Evolutionary conservation across 1,284 basidiomycete species (phyloP).

Genomic region (Trichosporon sp.): DNA sequence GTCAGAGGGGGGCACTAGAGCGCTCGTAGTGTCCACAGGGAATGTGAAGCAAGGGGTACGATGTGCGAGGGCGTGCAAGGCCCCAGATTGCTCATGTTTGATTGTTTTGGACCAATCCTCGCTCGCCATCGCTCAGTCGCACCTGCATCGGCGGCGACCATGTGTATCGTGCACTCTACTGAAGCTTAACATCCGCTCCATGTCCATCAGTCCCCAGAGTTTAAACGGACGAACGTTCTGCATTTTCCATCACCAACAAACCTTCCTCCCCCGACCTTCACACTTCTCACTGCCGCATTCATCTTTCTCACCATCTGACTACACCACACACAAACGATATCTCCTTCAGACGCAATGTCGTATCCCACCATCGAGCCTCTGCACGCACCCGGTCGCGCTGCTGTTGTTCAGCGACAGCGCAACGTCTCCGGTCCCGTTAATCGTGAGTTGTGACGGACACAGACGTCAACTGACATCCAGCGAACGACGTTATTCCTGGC

Average conservation of each 20-base stretch:
- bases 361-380: conserved; percentile 60
- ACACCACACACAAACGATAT: not conserved
- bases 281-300: not conserved
- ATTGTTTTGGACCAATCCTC: not conserved
- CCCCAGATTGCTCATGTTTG: conserved; percentile 3
- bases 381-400: conserved; percentile 73
- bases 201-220: not conserved
- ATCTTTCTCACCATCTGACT: not conserved
- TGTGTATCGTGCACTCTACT: not conserved
- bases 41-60: not conserved
- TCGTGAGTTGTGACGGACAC: conserved; percentile 29
- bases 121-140: not conserved
- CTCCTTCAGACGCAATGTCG: not conserved
- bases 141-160: not conserved
- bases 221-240: not conserved
- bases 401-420: conserved; percentile 67
- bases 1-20: not conserved
- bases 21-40: no score
- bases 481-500: conserved; percentile 45
- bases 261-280: no score
- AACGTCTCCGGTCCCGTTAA: conserved; percentile 67
- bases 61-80: not conserved
- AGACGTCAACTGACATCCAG: conserved; percentile 17
- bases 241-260: not conserved
- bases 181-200: not conserved